Evolutionary conservation across 2,329 filamentous ascomycete species (phyloP).

Genomic region (Pestalotiopsis sp.): DNA sequence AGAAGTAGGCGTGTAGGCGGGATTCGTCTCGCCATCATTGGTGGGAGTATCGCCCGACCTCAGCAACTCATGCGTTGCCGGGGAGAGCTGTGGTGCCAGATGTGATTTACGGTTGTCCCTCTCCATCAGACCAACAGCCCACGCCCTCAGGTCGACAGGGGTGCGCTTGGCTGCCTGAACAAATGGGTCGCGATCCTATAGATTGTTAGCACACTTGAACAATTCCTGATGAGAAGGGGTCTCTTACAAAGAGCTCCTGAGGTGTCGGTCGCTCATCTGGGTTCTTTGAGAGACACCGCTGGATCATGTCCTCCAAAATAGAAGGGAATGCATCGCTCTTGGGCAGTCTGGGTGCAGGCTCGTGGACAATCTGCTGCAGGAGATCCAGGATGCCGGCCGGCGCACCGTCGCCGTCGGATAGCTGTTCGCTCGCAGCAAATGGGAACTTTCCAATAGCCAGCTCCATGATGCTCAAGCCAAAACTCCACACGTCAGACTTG

Average conservation of each 20-base stretch:
- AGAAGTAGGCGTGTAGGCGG: conserved; percentile 66
- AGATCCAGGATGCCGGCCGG: conserved; percentile 96
- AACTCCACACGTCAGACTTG: conserved; percentile 99
- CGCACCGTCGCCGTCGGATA: conserved; percentile 74
- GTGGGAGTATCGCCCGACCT: conserved; percentile 65
- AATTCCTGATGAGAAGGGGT: background rate
- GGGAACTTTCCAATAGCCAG: conserved; percentile 96
- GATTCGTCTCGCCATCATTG: conserved; percentile 46
- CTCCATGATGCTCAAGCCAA: conserved; percentile 94
- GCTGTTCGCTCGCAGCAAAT: conserved; percentile 75
- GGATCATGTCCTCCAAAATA: conserved; percentile 95
- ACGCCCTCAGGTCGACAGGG: conserved; percentile 89
- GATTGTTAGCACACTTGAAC: conserved; percentile 25
- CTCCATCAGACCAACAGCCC: conserved; percentile 94
- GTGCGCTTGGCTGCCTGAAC: conserved; percentile 96
- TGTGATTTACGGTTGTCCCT: conserved; percentile 95
- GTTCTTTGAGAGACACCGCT: conserved; percentile 90
- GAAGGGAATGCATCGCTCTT: conserved; percentile 97
- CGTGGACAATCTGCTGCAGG: conserved; percentile 95
- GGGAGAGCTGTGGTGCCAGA: conserved; percentile 77
- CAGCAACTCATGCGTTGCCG: conserved; percentile 76
- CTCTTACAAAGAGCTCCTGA: conserved; percentile 84
- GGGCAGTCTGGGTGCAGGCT: conserved; percentile 88
- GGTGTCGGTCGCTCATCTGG: conserved; percentile 89
- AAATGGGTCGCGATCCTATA: conserved; percentile 87